phyloP scores from a whole-genome alignment of 2,329 filamentous ascomycete genomes.

The Camptophora hylomeconis region DNA sequence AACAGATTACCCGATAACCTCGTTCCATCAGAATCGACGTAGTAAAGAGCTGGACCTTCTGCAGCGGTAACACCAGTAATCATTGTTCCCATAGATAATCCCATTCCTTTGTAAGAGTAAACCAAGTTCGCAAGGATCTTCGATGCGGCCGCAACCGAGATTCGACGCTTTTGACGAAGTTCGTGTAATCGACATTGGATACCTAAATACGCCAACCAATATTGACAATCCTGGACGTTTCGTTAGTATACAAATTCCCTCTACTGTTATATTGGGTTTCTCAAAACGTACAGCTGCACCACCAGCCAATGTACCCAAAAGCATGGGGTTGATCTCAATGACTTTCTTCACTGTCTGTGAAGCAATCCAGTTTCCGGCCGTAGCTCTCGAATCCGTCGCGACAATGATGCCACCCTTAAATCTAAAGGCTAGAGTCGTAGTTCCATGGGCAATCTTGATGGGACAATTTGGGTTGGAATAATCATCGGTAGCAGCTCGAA shows the following conservation, averaged over 20 bases:
- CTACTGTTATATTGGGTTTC: no score
- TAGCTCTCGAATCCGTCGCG: constrained; percentile 91
- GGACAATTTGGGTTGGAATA: constrained; percentile 91
- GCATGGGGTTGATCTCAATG: constrained; percentile 89
- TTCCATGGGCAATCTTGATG: constrained; percentile 99
- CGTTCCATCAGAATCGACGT: constrained; percentile 96
- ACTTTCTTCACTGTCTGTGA: constrained; percentile 99
- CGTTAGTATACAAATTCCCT: constrained; percentile 12
- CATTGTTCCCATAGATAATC: constrained; percentile 98
- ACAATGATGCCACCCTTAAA: constrained; percentile 98
- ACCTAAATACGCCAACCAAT: constrained; percentile 96
- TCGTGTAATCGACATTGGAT: constrained; percentile 99
- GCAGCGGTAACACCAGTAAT: constrained; percentile 90
- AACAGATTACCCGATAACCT: constrained; percentile 88
- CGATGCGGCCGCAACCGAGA: constrained; percentile 89
- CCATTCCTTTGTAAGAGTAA: constrained; percentile 98
- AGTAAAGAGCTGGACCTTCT: constrained; percentile 95
- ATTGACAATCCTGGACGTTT: constrained; percentile 73
- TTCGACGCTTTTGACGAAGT: constrained; percentile 96
- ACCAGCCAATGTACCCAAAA: constrained; percentile 95
- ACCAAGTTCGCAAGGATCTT: constrained; percentile 98
- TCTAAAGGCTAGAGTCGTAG: constrained; percentile 92
- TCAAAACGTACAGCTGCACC: constrained; percentile 62
- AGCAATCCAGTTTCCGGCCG: constrained; percentile 97
- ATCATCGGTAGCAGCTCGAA: constrained; percentile 94